phyloP scores from a whole-genome alignment of 2,329 filamentous ascomycete species.

The Venturia aucupariae region DNA sequence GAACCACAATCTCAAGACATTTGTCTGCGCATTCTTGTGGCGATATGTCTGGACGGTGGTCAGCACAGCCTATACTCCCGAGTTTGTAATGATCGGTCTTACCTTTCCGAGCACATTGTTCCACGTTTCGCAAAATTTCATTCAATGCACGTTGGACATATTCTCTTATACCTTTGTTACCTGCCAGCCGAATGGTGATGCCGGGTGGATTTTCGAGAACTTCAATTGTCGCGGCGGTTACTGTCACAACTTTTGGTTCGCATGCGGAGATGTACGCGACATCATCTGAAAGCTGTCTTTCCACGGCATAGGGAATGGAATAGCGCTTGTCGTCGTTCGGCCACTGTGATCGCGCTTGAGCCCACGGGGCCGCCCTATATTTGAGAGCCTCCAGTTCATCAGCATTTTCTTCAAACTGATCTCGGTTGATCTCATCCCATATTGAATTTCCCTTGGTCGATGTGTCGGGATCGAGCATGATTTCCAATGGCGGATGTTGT shows the following conservation, averaged over 20 bases:
- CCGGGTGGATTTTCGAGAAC: not conserved
- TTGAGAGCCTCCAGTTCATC: slow-evolving; percentile 3
- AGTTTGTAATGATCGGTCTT: not conserved
- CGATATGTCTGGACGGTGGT: not conserved
- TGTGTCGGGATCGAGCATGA: slow-evolving; percentile 7
- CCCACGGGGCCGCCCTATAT: not conserved
- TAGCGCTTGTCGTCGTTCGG: not conserved
- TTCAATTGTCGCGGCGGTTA: slow-evolving; percentile 8
- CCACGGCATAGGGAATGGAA: not conserved
- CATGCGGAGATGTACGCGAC: slow-evolving; percentile 9
- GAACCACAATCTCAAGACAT: slow-evolving; percentile 7
- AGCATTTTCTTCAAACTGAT: not conserved
- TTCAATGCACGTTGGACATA: not conserved
- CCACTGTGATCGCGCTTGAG: slow-evolving; percentile 1
- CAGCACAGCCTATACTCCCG: not conserved
- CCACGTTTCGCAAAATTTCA: not conserved
- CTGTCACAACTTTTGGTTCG: slow-evolving; percentile 3
- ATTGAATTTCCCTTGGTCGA: not conserved
- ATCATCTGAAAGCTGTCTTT: slow-evolving; percentile 3
- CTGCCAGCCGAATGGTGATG: slow-evolving; percentile 2
- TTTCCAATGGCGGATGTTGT: not conserved
- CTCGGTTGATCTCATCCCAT: slow-evolving; percentile 4
- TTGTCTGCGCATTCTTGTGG: slow-evolving; percentile 2
- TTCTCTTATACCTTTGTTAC: slow-evolving; percentile 10
- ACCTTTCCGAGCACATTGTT: slow-evolving; percentile 10